Percentiles rank a stretch among this genome's conserved stretches.
These are phyloP conservation scores for Suillus weaverae DNA, from an alignment of 768 basidiomycete genomes.

Conservation along the genomic window DNA sequence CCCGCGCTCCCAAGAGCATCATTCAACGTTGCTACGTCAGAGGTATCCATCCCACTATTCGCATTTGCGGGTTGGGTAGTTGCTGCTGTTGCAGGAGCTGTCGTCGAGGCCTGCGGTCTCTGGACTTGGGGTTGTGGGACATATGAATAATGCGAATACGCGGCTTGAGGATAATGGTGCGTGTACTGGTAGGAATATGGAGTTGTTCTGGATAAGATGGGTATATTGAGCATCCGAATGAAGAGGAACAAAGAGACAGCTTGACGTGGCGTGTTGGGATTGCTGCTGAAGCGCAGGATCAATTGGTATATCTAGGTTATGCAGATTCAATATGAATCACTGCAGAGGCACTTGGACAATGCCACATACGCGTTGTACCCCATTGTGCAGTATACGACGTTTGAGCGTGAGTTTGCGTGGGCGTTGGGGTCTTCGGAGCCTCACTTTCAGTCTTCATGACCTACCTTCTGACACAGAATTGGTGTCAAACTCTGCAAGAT, in stretches of 20 bases:
- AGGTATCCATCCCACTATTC: slow-evolving; percentile 50
- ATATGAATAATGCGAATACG: slow-evolving; percentile 46
- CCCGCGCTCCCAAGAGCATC: slow-evolving; percentile 87
- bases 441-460: slow-evolving; percentile 47
- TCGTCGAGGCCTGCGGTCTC: slow-evolving; percentile 21
- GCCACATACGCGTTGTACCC: slow-evolving; percentile 37
- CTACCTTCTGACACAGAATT: not conserved
- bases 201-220: slow-evolving; percentile 38
- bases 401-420: slow-evolving; percentile 29
- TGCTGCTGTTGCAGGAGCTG: slow-evolving; percentile 20
- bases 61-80: slow-evolving; percentile 22
- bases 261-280: slow-evolving; percentile 46
- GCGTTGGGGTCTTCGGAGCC: slow-evolving; percentile 32
- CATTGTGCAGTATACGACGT: slow-evolving; percentile 40
- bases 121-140: slow-evolving; percentile 32
- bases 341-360: slow-evolving; percentile 4
- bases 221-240: slow-evolving; percentile 8
- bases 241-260: slow-evolving; percentile 3
- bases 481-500: not conserved
- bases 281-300: slow-evolving; percentile 71
- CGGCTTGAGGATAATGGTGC: slow-evolving; percentile 37
- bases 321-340: slow-evolving; percentile 3
- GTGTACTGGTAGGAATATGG: slow-evolving; percentile 49
- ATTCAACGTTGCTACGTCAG: slow-evolving; percentile 77
- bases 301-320: slow-evolving; percentile 55